Percentiles rank a stretch among this genome's conserved stretches.
phyloP scores from a whole-genome alignment of 2,329 filamentous ascomycete genomes.

The Cylindrodendrum hubeiense region DNA sequence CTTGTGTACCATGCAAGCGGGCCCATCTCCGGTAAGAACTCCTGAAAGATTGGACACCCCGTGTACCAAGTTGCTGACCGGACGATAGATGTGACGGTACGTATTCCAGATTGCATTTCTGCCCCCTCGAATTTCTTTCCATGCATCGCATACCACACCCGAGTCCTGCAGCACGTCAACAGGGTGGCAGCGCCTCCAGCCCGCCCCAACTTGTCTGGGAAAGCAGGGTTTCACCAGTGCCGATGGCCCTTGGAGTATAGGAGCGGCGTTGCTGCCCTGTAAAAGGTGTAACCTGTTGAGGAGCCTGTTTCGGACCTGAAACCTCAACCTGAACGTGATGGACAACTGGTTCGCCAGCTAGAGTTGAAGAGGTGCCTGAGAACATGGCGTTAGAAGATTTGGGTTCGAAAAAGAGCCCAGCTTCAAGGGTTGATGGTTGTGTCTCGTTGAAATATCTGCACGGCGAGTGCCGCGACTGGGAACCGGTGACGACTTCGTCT shows the following conservation, averaged over 20 bases:
- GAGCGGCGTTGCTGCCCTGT: not conserved
- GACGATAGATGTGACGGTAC: conserved; percentile 71
- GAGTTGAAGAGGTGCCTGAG: no score
- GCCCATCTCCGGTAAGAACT: conserved; percentile 77
- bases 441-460: not conserved
- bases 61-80: conserved; percentile 27
- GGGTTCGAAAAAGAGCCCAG: not conserved
- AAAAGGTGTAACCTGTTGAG: not conserved
- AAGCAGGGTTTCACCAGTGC: no score
- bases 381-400: no score
- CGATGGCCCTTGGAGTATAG: not conserved
- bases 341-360: not conserved
- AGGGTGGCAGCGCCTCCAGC: not conserved
- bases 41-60: not conserved
- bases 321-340: not conserved
- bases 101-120: conserved; percentile 50
- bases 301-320: not conserved
- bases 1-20: conserved; percentile 87
- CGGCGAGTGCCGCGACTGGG: not conserved
- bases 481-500: not conserved
- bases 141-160: not conserved
- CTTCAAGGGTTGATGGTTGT: not conserved
- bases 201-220: not conserved
- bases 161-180: not conserved
- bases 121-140: conserved; percentile 5